Conservation (phyloP, 1,284 basidiomycete species). For the Malassezia caprae region DNA sequence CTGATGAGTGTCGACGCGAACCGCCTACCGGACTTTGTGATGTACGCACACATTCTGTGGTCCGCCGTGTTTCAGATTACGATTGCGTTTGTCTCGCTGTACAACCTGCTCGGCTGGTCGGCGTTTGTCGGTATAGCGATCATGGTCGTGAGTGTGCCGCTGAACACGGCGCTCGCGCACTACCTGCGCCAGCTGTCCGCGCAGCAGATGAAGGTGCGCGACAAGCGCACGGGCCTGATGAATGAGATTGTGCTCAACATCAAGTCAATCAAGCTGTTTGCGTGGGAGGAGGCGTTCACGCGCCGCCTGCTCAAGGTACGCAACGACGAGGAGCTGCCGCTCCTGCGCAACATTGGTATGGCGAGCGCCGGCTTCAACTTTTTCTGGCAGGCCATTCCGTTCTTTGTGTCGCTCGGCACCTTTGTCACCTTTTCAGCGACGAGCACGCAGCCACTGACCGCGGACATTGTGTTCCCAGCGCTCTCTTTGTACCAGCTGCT, state of each 20-base stretch:
- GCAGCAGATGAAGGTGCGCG: slow-evolving; percentile 79
- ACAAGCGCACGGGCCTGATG: slow-evolving; percentile 53
- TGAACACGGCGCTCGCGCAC: slow-evolving; percentile 24
- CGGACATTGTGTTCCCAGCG: slow-evolving; percentile 85
- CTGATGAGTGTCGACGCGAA: slow-evolving; percentile 74
- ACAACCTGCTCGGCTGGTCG: slow-evolving; percentile 78
- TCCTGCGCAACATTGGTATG: slow-evolving; percentile 52
- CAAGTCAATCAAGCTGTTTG: slow-evolving; percentile 58
- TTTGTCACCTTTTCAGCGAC: slow-evolving; percentile 70
- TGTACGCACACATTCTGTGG: slow-evolving; percentile 58
- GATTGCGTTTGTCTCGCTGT: slow-evolving; percentile 79
- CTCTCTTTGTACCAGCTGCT: slow-evolving; percentile 85
- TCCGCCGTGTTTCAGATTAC: slow-evolving; percentile 57
- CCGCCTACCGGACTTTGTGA: slow-evolving; percentile 74
- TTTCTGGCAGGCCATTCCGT: slow-evolving; percentile 46
- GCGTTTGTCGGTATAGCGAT: slow-evolving; percentile 83
- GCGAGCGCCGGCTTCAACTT: slow-evolving; percentile 43
- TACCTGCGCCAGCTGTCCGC: slow-evolving; percentile 70
- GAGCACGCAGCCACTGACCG: slow-evolving; percentile 65
- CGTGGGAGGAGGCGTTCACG: slow-evolving; percentile 74
- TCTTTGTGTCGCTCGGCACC: slow-evolving; percentile 62
- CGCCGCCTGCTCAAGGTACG: slow-evolving; percentile 64
- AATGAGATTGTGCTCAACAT: slow-evolving; percentile 60
- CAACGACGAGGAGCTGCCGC: slow-evolving; percentile 71
- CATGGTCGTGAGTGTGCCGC: slow-evolving; percentile 54